Evolutionary conservation across 2,329 filamentous ascomycete species (phyloP), one percentile per base, ranked within the genome.

Genomic region (Fusarium musae): DNA sequence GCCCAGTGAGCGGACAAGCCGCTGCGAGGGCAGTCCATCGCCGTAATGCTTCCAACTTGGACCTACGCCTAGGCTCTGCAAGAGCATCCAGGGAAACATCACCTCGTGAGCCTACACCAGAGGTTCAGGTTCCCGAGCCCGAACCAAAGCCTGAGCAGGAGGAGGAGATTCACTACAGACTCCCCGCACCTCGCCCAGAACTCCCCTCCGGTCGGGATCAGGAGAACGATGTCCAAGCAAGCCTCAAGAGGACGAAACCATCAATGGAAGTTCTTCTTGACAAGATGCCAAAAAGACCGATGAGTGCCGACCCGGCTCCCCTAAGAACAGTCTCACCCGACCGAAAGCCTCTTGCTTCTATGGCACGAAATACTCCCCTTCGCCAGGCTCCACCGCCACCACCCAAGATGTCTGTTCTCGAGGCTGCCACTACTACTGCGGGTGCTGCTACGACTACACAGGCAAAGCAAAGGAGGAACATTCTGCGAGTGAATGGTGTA

Each of bases 351-450:
- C 80, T 92, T 34, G 83, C 86, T 16, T 79, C 84, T 3, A 84
- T 90, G 43, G 88, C 83, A 73, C 86, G 87, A 63, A 92, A 91
- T 74, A 97, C 94, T 8, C 95, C 95, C 16, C 93, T 90, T 77
- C 87, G 95, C 75, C 88, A 93, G 28, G 94, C 94, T 3, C 92
- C 92, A 0, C 92, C 90, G 1, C 96, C 96, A 6, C 95, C 95
- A 12, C 96, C 96, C 2, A 98, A 98, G 82, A 98, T 98, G 96
- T 96, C 93, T 3, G 93, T 97, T 12, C 85, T 98, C n/a, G 95
- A 98, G 75, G 92, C 95, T 6, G 96, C 95, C 5, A 98, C 96
- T 3, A 90, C 93, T 4, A 92, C 91, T 16, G 94, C 93, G 8
- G 95, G 95, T 19, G 93, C 94, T 32, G 91, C 93, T 9, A 92